Conservation (phyloP, 371 early-diverging fungal species). For the Saksenaea vasiformis region DNA sequence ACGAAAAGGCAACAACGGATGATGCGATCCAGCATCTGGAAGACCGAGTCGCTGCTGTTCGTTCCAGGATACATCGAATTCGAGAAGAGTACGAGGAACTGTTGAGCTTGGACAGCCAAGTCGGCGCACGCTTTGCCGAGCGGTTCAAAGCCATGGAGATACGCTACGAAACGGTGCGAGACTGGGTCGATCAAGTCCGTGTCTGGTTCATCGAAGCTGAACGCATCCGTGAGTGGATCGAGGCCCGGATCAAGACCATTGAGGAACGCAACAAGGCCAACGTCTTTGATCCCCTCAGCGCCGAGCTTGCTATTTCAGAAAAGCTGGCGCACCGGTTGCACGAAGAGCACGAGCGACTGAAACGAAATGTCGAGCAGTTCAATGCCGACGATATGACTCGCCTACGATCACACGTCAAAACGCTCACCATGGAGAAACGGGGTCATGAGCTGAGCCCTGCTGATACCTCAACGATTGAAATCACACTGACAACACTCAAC, state of each 20-base stretch:
- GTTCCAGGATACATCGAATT: constrained; percentile 26
- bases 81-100: constrained; percentile 29
- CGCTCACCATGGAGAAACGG: constrained; percentile 28
- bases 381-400: constrained; percentile 49
- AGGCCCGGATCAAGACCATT: constrained; percentile 36
- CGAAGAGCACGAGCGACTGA: constrained; percentile 33
- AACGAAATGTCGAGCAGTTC: constrained; percentile 37
- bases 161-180: constrained; percentile 30
- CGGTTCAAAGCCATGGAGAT: constrained; percentile 20
- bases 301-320: constrained; percentile 22
- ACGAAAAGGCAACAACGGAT: constrained; percentile 28
- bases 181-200: constrained; percentile 45
- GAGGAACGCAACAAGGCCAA: constrained; percentile 26
- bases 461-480: constrained; percentile 58
- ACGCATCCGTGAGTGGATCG: constrained; percentile 41
- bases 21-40: constrained; percentile 37
- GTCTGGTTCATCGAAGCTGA: constrained; percentile 38
- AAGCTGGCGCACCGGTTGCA: constrained; percentile 21
- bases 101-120: constrained; percentile 9
- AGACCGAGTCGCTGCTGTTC: constrained; percentile 32
- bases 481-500: constrained; percentile 47
- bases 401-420: constrained; percentile 51
- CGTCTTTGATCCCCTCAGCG: constrained; percentile 36
- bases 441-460: constrained; percentile 49
- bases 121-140: constrained; percentile 10